Base-by-base conservation (phyloP, 306 rosid genomes). In the Gleditsia sinensis region DNA sequence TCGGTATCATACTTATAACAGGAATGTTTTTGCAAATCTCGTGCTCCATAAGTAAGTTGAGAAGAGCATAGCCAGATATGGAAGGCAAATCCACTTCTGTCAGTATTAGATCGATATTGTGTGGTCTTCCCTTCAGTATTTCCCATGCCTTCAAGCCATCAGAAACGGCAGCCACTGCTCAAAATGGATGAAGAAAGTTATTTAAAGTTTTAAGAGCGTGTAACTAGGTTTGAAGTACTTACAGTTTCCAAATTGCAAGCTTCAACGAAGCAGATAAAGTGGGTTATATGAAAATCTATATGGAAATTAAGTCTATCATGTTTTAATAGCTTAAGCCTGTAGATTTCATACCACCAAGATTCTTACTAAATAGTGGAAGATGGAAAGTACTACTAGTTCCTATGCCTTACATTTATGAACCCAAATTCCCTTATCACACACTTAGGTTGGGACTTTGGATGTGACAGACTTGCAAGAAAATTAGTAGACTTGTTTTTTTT, bases 111-210 rank as follows among this genome's bases (percentile, higher is more conserved):
- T 89, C 94, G 43, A 89, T 72, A 72, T 62, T 79, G 59, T 50
- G 77, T 2, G 91, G 83, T 51, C 88, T 81, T 76, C 81, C 86
- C 74, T 85, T 89, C 69, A 89, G 85, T 62, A 89, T 40, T 65
- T 89, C 91, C 94, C 94, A 89, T 2, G 94, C 94, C 60, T 81
- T 89, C 74, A 89, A 58, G 82, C 94, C 94, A 74, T 89, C 94
- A 78, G 91, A 16, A 45, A 86, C 94, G 36, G 91, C 89, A 72
- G 91, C 84, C 84, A 89, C 94, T 89, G 87, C 70, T 53, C 77
- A 78, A 82, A 69, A 50, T 3, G 28, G 21, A 72, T 34, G 24
- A 66, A 39, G n/a, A 23, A 37, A 13, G 11, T 6, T 7, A 61
- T 19, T 45, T 72, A 33, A 60, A 48, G 56, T 62, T 80, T 40